A percentile compares a stretch with the other conserved stretches of the same genome.
Evolutionary conservation across 2,329 filamentous ascomycete species (phyloP).

Genomic region (Blastomyces percursus): DNA sequence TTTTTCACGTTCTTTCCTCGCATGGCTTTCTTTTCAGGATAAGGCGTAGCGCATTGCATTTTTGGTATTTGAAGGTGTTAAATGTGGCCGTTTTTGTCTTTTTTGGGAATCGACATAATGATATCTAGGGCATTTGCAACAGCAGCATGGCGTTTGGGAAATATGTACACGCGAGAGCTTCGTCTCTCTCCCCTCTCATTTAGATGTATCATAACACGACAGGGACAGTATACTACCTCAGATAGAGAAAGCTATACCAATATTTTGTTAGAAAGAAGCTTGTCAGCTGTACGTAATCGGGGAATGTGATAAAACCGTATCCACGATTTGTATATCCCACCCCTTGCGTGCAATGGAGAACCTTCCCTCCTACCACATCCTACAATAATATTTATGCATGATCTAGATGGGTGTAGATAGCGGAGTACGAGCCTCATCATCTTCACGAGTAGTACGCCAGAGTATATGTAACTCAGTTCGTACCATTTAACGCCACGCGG

Average conservation of each 20-base stretch:
- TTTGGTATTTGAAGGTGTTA: background rate
- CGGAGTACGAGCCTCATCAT: background rate
- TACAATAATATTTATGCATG: background rate
- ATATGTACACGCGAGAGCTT: background rate
- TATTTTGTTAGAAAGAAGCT: background rate
- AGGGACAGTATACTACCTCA: background rate
- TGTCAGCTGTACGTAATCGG: background rate
- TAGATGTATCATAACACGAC: background rate
- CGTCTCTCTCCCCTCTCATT: background rate
- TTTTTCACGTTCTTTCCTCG: background rate
- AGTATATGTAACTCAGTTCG: no score
- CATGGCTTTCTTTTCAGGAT: background rate
- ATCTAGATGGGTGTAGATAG: background rate
- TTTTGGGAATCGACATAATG: background rate
- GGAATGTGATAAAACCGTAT: background rate
- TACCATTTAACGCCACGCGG: background rate
- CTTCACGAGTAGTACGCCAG: no score
- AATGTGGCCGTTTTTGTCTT: background rate
- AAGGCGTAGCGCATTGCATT: background rate
- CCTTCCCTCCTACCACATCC: background rate
- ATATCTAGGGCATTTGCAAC: background rate
- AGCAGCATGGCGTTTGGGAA: background rate
- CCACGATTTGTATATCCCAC: background rate
- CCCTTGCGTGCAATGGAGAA: no score
- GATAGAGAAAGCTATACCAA: background rate